Percentiles rank a stretch among this genome's conserved stretches.
Evolutionary conservation across 345 rosid species (phyloP).

Genomic region (Eucalyptus erythrocorys): DNA sequence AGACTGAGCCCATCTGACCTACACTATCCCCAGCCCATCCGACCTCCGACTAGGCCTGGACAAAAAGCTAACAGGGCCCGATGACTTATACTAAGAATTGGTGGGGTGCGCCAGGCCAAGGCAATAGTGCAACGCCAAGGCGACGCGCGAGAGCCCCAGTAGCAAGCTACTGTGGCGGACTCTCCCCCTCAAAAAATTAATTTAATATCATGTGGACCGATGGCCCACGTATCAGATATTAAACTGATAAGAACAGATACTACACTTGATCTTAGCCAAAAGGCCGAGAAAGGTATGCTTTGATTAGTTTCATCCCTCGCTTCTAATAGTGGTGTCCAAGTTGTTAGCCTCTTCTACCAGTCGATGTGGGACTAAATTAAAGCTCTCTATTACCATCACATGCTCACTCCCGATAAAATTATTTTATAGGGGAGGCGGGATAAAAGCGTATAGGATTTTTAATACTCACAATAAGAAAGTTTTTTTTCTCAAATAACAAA

Average conservation of each 20-base stretch:
- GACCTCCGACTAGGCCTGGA: accelerated
- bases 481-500: too few species aligned
- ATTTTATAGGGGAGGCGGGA: accelerated
- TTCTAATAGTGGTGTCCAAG: too few species aligned
- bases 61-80: too few species aligned
- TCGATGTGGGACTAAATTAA: too few species aligned
- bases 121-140: background rate
- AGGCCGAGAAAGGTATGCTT: conserved; percentile 55
- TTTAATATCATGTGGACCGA: conserved; percentile 28
- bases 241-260: conserved; percentile 49
- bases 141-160: background rate
- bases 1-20: background rate
- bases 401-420: too few species aligned
- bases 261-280: conserved; percentile 62
- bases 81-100: background rate
- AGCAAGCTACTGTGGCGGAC: background rate
- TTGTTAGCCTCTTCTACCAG: too few species aligned
- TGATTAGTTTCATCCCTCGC: accelerated
- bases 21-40: background rate
- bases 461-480: accelerated
- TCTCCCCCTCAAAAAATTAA: conserved; percentile 3
- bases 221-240: conserved; percentile 41
- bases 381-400: too few species aligned
- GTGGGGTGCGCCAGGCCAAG: background rate
- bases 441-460: too few species aligned